Base-by-base conservation (phyloP, 257 asterid species). In the Jacaranda copaia region DNA sequence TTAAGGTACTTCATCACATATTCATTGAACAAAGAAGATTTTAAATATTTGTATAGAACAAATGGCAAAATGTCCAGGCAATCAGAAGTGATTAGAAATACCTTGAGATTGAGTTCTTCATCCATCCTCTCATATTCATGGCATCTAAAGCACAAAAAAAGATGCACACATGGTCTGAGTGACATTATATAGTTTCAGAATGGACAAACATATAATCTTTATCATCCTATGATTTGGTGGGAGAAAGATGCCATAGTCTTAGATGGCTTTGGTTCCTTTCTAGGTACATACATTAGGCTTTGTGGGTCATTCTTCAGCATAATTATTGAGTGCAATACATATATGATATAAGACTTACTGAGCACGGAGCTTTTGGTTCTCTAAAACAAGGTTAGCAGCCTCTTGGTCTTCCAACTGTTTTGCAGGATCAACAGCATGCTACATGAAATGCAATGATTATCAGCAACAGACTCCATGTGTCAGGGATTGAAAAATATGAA, bases 81-180 rank as follows among this genome's bases (percentile, higher is more conserved):
- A 15, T 40, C 56, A 15, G 10, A 57, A 40, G n/a, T 36, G 40
- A 51, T 38, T 68, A 12, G 64, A 40, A 52, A 40, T 86, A 94
- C 98, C 97, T 88, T 92, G 76, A 60, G 79, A 86, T 80, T 84
- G 63, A 87, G 90, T 77, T 88, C 91, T 84, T 79, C 84, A 58
- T 79, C 88, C 20, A 53, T 76, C 85, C 86, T 87, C 84, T 85
- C 91, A 68, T 71, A 85, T 57, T 88, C 92, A 85, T 77, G 62
- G 84, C 91, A 89, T 70, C 99, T 94, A 85, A 79, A 81, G 57
- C 68, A 79, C 79, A 71, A 16, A 81, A 77, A 25, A 38, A 8
- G 38, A 76, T 62, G 60, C 38, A 64, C 13, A 52, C 8, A 18
- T 58, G 36, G 73, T 6, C 18, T 12, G 15, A 62, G 68, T 20